Base-by-base conservation (phyloP, 768 basidiomycete species). In the Hericium coralloides region DNA sequence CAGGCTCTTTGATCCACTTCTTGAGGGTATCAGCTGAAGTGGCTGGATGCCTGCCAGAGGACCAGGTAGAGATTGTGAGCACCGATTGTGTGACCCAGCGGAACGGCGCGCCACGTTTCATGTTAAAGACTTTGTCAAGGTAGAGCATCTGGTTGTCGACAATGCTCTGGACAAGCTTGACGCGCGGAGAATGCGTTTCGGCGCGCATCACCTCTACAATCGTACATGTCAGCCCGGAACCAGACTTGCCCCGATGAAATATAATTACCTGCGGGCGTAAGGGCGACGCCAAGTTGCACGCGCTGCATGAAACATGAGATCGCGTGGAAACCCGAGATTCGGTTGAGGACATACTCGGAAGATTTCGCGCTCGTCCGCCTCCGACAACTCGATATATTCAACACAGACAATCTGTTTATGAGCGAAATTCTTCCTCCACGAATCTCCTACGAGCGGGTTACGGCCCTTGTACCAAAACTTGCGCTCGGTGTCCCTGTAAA, bases 1-100 rank as follows among this genome's bases (percentile, higher is more conserved):
- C 51, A n/a, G 58, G 23, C n/a, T 63, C 57, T 38, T 49, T 60
- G 8, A 87, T 70, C 79, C 81, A 84, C 57, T 78, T 76, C 60
- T 83, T 78, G 31, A 81, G 69, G 38, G 73, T 72, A 1, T 59
- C 6, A 18, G 76, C 69, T 17, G 70, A 65, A 0, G 68, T 69
- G 0, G 72, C 55, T 10, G 68, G 65, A 14, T 52, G 59, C 1
- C 64, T 59, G 41, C 61, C 58, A n/a, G 63, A 60, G 3, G 73
- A 71, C 53, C 69, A 77, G 15, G 72, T 74, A n/a, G 78, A 72
- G 41, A 86, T 77, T 55, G 71, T 67, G 52, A 75, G 79, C 4
- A 86, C 67, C 0, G 80, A 72, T 38, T 84, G 81, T 0, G 82
- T 72, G 22, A 86, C 67, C 59, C 78, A 79, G 7, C 83, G 78